Evolutionary conservation across 1,284 basidiomycete genomes (phyloP), one percentile per base, ranked within the genome.

Genomic region (Cryptococcus sp.): DNA sequence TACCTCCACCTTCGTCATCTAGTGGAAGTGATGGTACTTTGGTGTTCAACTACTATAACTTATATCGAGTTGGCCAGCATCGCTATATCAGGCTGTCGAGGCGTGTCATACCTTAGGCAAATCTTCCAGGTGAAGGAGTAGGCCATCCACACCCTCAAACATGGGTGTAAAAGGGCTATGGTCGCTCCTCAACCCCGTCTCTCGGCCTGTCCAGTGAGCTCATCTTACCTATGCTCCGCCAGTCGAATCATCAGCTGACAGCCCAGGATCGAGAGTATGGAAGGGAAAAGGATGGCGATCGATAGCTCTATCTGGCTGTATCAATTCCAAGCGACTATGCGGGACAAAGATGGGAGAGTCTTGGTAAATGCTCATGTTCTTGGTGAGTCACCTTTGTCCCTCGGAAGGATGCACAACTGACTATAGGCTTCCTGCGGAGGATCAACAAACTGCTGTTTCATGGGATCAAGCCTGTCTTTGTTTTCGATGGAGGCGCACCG

Each of bases 251-350:
- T n/a, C 36, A 46, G 40, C 41, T 51, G 25, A 42, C 32, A 41
- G 19, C 52, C 28, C 70, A 92, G 89, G 70, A 79, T 96, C 50
- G 92, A 97, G 76, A 91, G 87, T 1, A 82, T 93, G 72, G 91
- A 92, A 66, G 89, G 90, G 23, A 92, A 91, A 71, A 78, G 84
- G 3, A 83, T 97, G 76, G 92, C 92, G 0, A 98, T 99, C 59
- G 96, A 99, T 77, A 97, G 92, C 2, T 97, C 91, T 59, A 97
- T 99, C 62, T 99, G 96, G 96, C 86, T 99, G 55, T 98, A 99
- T 50, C 75, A 97, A 76, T 97, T 97, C 67, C 92, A 96, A 77
- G 93, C 93, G 36, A 98, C 96, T 1, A 98, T 98, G 93, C 84
- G 96, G 24, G 93, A 96, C 76, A 94, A 91, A 69, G 91, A 98